Evolutionary conservation across 1,284 basidiomycete genomes (phyloP).

Genomic region (Rhodotorula sp.): DNA sequence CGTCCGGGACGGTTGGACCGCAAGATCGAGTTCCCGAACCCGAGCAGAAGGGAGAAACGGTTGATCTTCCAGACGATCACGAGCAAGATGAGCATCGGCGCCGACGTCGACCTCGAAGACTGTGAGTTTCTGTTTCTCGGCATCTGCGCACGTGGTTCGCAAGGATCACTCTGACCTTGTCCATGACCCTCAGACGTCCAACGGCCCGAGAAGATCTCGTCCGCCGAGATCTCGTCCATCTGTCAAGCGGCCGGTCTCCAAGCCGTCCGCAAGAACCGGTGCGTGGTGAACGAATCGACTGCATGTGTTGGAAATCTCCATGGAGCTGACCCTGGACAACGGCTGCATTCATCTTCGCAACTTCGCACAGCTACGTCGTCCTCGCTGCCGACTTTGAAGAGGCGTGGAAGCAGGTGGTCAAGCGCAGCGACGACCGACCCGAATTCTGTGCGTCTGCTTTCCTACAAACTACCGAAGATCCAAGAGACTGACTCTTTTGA

Average conservation of each 20-base stretch:
- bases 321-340: background rate
- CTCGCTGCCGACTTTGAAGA: conserved; percentile 97
- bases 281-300: background rate
- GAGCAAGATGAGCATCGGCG: conserved; percentile 94
- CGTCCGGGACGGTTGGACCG: conserved; percentile 96
- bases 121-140: conserved; percentile 59
- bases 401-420: conserved; percentile 93
- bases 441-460: conserved; percentile 75
- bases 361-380: conserved; percentile 75
- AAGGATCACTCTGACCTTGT: background rate
- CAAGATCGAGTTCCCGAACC: conserved; percentile 98
- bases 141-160: background rate
- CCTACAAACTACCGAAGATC: background rate
- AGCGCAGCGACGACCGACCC: conserved; percentile 86
- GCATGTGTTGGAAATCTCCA: too few relatives aligned
- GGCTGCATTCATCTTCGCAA: background rate
- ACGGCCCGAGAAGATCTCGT: conserved; percentile 90
- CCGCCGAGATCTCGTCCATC: conserved; percentile 92
- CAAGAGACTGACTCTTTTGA: too few relatives aligned
- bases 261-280: conserved; percentile 58
- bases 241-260: conserved; percentile 97
- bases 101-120: conserved; percentile 97
- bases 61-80: conserved; percentile 98
- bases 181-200: conserved; percentile 71
- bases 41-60: conserved; percentile 90